phyloP scores from a whole-genome alignment of 2,329 filamentous ascomycete species.

The Aspergillus aculeatus region DNA sequence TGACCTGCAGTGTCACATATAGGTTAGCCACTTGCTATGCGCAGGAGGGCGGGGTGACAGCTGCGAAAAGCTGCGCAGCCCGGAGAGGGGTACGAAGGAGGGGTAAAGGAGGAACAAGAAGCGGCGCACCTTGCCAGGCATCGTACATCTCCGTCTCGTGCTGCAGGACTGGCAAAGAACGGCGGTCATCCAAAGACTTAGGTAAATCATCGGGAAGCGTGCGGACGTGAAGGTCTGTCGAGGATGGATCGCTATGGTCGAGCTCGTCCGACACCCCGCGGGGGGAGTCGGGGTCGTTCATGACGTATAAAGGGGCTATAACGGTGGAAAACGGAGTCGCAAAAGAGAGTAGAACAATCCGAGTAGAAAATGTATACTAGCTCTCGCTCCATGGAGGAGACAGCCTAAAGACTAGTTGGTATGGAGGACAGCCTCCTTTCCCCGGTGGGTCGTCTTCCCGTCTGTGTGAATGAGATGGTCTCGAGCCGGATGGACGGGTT shows the following conservation, averaged over 20 bases:
- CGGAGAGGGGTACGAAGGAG: constrained; percentile 3
- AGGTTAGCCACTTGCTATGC: constrained; percentile 1
- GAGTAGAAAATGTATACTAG: constrained; percentile 8
- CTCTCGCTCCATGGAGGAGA: constrained; percentile 26
- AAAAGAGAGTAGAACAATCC: not conserved
- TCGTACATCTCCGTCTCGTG: constrained; percentile 97
- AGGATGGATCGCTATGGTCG: constrained; percentile 23
- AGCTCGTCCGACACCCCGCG: constrained; percentile 33
- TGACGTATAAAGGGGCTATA: constrained; percentile 22
- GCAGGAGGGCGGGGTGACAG: not conserved
- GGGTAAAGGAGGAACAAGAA: not conserved
- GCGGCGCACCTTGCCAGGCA: constrained; percentile 84
- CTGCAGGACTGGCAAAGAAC: constrained; percentile 63
- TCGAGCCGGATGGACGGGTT: not conserved
- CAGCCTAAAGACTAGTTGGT: not conserved
- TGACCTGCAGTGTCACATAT: constrained; percentile 61
- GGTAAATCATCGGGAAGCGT: constrained; percentile 80
- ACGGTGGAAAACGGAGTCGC: constrained; percentile 15
- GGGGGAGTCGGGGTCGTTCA: constrained; percentile 36
- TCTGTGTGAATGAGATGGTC: not conserved
- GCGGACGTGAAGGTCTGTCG: constrained; percentile 19
- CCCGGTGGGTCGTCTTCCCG: not conserved
- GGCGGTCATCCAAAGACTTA: constrained; percentile 85
- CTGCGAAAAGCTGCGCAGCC: not conserved
- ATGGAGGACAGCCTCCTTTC: constrained; percentile 11